phyloP scores from a whole-genome alignment of 495 filamentous ascomycete species.

The Aspergillus baeticus region DNA sequence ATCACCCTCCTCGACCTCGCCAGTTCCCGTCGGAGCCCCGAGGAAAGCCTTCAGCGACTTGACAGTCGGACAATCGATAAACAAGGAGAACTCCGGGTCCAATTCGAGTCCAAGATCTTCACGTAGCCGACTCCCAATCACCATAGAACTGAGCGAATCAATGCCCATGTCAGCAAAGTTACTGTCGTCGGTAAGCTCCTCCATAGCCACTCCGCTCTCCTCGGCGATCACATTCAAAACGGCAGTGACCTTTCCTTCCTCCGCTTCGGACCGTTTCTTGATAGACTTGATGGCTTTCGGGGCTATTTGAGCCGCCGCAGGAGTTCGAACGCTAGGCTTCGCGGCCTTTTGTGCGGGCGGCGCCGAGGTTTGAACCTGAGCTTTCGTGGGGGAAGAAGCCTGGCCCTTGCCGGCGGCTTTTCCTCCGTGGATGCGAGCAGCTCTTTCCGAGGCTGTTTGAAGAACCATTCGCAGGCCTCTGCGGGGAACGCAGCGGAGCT shows the following conservation, averaged over 20 bases:
- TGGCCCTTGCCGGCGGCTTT: constrained; percentile 22
- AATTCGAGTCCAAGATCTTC: constrained; percentile 48
- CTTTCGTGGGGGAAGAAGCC: neutral
- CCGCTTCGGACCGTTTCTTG: neutral
- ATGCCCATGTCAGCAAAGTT: constrained; percentile 50
- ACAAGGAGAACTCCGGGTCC: constrained; percentile 41
- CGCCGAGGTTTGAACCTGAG: no score
- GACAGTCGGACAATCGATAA: constrained; percentile 58
- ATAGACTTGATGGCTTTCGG: constrained; percentile 7
- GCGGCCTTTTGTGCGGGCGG: no score
- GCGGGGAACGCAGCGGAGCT: constrained; percentile 66
- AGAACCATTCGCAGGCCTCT: constrained; percentile 4
- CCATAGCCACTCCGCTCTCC: constrained; percentile 60
- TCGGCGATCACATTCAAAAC: constrained; percentile 61
- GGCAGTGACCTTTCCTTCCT: neutral
- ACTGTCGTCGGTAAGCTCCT: constrained; percentile 54
- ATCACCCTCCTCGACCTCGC: neutral
- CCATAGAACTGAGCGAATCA: constrained; percentile 52
- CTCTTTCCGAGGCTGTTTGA: neutral
- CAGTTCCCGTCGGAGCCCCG: neutral
- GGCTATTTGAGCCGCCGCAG: constrained; percentile 6
- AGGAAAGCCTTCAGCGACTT: constrained; percentile 39
- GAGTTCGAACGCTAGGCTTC: no score
- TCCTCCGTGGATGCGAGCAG: neutral
- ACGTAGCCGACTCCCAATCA: constrained; percentile 42